Evolutionary conservation across 2,329 filamentous ascomycete species (phyloP), one percentile per base, ranked within the genome.

Genomic region (Colletotrichum euphorbiae): DNA sequence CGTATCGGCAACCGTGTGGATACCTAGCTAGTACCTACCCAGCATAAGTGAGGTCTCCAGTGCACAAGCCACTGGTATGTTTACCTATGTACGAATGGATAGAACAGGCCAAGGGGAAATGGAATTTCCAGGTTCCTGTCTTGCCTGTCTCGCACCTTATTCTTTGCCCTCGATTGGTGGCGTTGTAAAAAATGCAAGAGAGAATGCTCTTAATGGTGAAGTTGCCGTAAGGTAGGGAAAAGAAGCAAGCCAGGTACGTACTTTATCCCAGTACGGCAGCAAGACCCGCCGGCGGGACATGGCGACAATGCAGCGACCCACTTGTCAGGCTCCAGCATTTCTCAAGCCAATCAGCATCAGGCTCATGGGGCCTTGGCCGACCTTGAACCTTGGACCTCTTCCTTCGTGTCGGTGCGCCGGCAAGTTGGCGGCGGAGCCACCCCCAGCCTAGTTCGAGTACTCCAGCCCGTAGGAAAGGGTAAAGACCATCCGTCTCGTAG

Each of bases 281-380:
- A 28, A 7, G 28, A 11, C 15, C 43, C 45, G n/a, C n/a, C 36
- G 50, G 45, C 45, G n/a, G 28, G 31, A 61, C 21, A 33, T n/a
- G 19, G 38, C 21, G 9, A 50, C 24, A 17, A n/a, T n/a, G n/a
- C n/a, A n/a, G n/a, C n/a, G 40, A 12, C 17, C 67, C 56, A 61
- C 48, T 48, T n/a, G 31, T n/a, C 63, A 69, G 67, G 62, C 67
- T 69, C 56, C 67, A 46, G 51, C 40, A 62, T 69, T 51, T 1
- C 1, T 15, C 3, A 17, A 9, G 5, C 67, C 67, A 69, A 69
- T 58, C 9, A 38, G 36, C 36, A 38, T 15, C 36, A 38, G 28
- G n/a, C 31, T 51, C 31, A n/a, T 51, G 21, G 24, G 48, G 48
- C n/a, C 48, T 38, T 38, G 36, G 31, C 48, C 19, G 42, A 19